phyloP scores from a whole-genome alignment of 352 stramenopile genomes.

The Globisporangium radiosum region DNA sequence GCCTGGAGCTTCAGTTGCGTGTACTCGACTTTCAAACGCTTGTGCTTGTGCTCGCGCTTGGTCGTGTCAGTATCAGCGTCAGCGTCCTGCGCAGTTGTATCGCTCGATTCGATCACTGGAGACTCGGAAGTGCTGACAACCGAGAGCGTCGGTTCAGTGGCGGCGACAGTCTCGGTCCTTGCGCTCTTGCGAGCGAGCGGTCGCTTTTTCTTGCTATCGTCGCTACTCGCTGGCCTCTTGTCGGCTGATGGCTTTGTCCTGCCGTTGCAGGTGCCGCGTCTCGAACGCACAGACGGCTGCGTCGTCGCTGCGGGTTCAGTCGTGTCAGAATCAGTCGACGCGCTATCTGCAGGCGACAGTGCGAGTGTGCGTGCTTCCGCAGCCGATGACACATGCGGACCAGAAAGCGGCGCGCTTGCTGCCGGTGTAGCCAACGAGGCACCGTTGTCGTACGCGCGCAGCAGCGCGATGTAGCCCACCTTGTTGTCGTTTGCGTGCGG shows the following conservation, averaged over 20 bases:
- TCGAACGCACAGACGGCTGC: not conserved
- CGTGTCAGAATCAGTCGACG: not conserved
- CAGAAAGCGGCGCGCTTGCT: not conserved
- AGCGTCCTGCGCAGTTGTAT: too few relatives aligned
- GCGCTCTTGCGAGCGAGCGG: not conserved
- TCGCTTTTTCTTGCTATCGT: not conserved
- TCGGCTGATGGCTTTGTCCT: not conserved
- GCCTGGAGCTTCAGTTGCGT: constrained; percentile 17
- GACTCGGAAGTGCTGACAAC: too few relatives aligned
- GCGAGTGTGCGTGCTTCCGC: not conserved
- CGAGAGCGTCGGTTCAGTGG: not conserved
- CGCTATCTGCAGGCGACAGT: not conserved
- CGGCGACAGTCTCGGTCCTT: not conserved
- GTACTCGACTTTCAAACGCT: constrained; percentile 13
- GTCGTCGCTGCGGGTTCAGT: not conserved
- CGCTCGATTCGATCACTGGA: too few relatives aligned
- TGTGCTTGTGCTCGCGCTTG: not conserved
- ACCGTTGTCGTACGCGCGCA: constrained; percentile 9
- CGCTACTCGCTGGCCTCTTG: not conserved
- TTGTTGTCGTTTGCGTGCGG: constrained; percentile 18
- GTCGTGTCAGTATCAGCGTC: not conserved
- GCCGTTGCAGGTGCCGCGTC: not conserved
- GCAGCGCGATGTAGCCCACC: constrained; percentile 14
- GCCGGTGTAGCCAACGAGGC: constrained; percentile 2
- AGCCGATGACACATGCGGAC: not conserved